Evolutionary conservation across 257 asterid species (phyloP).

Genomic region (Solanum dulcamara): DNA sequence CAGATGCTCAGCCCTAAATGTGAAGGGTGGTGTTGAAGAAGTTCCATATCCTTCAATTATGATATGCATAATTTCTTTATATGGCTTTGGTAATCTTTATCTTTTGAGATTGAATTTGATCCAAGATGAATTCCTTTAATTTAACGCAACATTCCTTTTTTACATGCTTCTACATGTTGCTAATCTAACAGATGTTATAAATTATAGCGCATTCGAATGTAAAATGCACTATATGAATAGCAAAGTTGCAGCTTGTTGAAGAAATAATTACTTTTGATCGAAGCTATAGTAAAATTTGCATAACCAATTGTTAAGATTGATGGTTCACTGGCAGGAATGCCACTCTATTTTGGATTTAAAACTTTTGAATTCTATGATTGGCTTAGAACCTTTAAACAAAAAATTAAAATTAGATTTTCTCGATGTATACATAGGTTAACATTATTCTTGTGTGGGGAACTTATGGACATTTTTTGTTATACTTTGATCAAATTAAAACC

Average conservation of each 20-base stretch:
- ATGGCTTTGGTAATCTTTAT: background rate
- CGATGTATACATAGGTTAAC: background rate
- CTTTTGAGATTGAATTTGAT: background rate
- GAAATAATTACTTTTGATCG: background rate
- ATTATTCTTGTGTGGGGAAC: background rate
- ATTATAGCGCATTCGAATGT: background rate
- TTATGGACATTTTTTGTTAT: background rate
- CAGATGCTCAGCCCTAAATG: too few species aligned
- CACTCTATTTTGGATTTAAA: background rate
- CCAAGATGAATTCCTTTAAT: background rate
- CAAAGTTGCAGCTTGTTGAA: background rate
- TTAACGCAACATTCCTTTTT: background rate
- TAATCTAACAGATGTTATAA: background rate
- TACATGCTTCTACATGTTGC: background rate
- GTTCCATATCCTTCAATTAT: background rate
- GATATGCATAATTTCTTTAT: background rate
- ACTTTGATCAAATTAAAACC: background rate
- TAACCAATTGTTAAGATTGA: background rate
- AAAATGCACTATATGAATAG: background rate
- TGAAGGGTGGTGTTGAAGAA: background rate
- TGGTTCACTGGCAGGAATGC: background rate
- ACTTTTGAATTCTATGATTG: background rate
- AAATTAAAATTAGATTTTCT: background rate
- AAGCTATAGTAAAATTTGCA: background rate
- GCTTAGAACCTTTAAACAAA: background rate